Percentiles rank a stretch among this genome's conserved stretches.
phyloP scores from a whole-genome alignment of 2,329 filamentous ascomycete species.

The Verticillium zaregamsianum region DNA sequence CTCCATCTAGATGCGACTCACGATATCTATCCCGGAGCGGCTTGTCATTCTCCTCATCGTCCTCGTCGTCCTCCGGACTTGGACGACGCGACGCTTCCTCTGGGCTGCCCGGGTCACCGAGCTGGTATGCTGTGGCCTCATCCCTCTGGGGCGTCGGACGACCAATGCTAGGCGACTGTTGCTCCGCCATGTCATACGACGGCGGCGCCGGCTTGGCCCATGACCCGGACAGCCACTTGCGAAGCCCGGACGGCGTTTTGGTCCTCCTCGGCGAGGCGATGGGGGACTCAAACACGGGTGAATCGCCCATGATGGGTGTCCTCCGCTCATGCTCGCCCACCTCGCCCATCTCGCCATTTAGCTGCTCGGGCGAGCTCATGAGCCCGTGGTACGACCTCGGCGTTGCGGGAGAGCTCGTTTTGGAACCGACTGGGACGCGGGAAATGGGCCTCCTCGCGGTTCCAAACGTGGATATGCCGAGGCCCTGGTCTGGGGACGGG shows the following conservation, averaged over 20 bases:
- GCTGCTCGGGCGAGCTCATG: not conserved
- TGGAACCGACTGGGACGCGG: conserved; percentile 11
- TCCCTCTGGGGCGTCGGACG: not conserved
- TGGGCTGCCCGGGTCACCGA: not conserved
- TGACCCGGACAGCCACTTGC: not conserved
- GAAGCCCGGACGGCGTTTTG: not conserved
- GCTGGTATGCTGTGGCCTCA: not conserved
- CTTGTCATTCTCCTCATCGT: conserved; percentile 18
- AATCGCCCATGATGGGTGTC: not conserved
- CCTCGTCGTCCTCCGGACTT: not conserved
- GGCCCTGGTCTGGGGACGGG: not conserved
- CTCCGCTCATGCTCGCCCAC: not conserved
- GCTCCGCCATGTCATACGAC: not conserved
- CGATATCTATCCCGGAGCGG: conserved; percentile 26
- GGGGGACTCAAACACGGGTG: not conserved
- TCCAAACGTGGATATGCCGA: not conserved
- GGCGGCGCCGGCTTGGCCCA: not conserved
- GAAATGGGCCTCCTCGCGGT: conserved; percentile 2
- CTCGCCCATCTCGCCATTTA: not conserved
- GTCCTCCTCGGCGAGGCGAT: not conserved
- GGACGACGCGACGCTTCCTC: not conserved
- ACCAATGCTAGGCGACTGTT: not conserved
- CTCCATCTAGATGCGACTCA: conserved; percentile 5
- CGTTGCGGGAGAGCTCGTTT: conserved; percentile 5
- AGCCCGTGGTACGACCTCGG: conserved; percentile 2